These are phyloP conservation scores for Fusarium sulawesiense DNA, from an alignment of 2,329 filamentous ascomycete species.

Conservation along the genomic window DNA sequence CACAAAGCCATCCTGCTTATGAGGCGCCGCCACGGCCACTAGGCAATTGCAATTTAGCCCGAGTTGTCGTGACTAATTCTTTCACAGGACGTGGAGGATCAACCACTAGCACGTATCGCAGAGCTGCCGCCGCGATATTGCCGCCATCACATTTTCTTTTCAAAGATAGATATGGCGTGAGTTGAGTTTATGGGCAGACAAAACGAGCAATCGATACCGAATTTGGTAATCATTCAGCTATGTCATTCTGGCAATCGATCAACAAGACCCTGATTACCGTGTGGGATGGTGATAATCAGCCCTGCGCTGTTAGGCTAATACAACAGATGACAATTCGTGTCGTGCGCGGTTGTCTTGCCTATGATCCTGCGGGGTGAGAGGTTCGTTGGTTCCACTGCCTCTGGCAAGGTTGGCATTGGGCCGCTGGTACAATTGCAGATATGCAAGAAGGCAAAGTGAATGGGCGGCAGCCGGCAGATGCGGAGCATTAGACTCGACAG, in stretches of 20 bases:
- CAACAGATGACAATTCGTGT: conserved; percentile 19
- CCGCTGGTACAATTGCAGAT: conserved; percentile 21
- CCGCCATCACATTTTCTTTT: conserved; percentile 23
- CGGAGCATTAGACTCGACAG: conserved; percentile 11
- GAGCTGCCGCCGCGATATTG: conserved; percentile 23
- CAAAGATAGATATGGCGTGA: conserved; percentile 42
- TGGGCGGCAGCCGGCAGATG: conserved; percentile 24
- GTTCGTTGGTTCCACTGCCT: conserved; percentile 36
- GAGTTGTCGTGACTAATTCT: conserved; percentile 14
- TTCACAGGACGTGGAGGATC: neutral
- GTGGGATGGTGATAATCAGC: conserved; percentile 21
- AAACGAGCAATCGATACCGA: conserved; percentile 15
- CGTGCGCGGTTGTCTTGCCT: conserved; percentile 30
- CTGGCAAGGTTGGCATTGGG: conserved; percentile 11
- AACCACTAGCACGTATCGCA: conserved; percentile 16
- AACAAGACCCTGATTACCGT: conserved; percentile 7
- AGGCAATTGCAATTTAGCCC: conserved; percentile 24
- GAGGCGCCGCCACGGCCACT: conserved; percentile 29
- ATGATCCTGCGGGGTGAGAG: conserved; percentile 36
- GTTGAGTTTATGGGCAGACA: conserved; percentile 28
- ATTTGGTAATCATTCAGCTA: conserved; percentile 14
- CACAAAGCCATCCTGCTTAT: conserved; percentile 19
- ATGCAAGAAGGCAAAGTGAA: conserved; percentile 26
- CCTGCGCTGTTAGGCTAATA: conserved; percentile 22
- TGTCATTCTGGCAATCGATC: conserved; percentile 20